phyloP scores from a whole-genome alignment of 2,329 filamentous ascomycete species.

The Dothistroma septosporum region DNA sequence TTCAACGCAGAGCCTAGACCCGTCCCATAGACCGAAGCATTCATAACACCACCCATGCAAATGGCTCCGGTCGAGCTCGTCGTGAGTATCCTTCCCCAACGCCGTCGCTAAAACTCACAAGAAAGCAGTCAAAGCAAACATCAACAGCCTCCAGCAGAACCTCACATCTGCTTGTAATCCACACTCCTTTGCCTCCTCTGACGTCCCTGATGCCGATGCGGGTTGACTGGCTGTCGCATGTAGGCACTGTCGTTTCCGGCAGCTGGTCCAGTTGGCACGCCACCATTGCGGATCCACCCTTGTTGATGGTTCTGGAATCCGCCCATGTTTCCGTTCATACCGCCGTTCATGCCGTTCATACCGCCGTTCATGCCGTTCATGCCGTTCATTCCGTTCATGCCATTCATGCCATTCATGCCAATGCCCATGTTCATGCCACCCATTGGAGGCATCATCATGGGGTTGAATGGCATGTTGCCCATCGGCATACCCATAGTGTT shows the following conservation, averaged over 20 bases:
- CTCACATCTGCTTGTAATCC: slow-evolving; percentile 78
- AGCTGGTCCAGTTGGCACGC: slow-evolving; percentile 48
- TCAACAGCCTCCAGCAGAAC: background rate
- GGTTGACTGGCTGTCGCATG: slow-evolving; percentile 93
- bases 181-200: slow-evolving; percentile 76
- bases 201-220: slow-evolving; percentile 79
- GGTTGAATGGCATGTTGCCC: slow-evolving; percentile 17
- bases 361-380: slow-evolving; percentile 21
- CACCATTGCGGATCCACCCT: slow-evolving; percentile 58
- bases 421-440: slow-evolving; percentile 31
- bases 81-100: slow-evolving; percentile 14
- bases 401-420: slow-evolving; percentile 19
- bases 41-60: background rate
- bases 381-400: background rate
- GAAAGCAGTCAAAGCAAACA: background rate
- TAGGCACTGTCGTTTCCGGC: slow-evolving; percentile 75
- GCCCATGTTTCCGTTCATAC: slow-evolving; percentile 25
- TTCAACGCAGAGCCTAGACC: background rate
- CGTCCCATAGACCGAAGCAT: background rate
- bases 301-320: slow-evolving; percentile 25
- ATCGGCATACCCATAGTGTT: slow-evolving; percentile 21
- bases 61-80: background rate
- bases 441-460: slow-evolving; percentile 26
- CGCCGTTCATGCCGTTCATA: slow-evolving; percentile 22
- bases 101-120: slow-evolving; percentile 24